Evolutionary conservation across 106 monocot genomes (phyloP), one percentile per base, ranked within the genome.

Genomic region (Dendrobium officinale): DNA sequence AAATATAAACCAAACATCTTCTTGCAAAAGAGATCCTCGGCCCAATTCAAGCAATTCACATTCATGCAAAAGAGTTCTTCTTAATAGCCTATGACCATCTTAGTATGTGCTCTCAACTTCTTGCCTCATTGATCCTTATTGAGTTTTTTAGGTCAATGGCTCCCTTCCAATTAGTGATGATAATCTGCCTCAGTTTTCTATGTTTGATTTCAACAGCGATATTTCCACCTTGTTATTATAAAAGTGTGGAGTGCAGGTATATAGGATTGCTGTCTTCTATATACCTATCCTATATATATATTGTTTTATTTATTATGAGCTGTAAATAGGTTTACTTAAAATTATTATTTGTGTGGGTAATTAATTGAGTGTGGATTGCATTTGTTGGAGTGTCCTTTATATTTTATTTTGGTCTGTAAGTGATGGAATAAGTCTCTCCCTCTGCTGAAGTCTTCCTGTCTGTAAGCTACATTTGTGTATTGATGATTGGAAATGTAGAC

Each of bases 1-100:
- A 13, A 80, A 22, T 75, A 79, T 83, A 37, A 82, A 81, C 13
- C 77, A 87, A 75, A 73, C 76, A 18, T 88, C 93, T 42, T 79
- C 93, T 42, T 79, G 90, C 18, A 92, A 93, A 83, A 86, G 88
- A 83, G 84, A 84, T 58, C 86, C 91, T 55, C 85, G 85, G 4
- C 18, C 66, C 26, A 27, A 29, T 67, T 44, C 79, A 42, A 47
- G 47, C 15, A 13, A 44, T 0, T 16, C 45, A 9, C 79, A 42
- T 67, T 79, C 67, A 18, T 79, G 79, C 79, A 79, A 79, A 47
- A 84, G 77, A 72, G 76, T 67, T 80, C 84, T 84, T 27, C 84
- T 84, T 51, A 67, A 84, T 68, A 84, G 66, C 80, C 79, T 80
- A 75, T 68, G 79, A 80, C 37, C 76, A 74, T 56, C 13, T 17